Conservation (phyloP, 2,329 filamentous ascomycete species). For the Phyllosticta paracitricarpa region DNA sequence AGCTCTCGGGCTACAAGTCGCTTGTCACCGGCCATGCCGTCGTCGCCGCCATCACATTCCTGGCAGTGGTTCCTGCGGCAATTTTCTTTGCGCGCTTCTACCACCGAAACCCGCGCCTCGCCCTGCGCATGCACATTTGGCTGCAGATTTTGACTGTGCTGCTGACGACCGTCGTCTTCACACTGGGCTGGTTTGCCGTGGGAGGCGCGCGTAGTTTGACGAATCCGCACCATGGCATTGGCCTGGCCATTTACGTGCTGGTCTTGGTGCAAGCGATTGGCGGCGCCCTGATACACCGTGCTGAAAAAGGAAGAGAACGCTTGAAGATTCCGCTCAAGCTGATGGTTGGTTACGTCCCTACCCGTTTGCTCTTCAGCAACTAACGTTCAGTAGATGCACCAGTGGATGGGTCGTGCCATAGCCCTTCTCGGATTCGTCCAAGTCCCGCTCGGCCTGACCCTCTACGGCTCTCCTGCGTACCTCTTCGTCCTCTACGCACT, state of each 20-base stretch:
- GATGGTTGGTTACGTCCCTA: conserved; percentile 36
- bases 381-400: conserved; percentile 52
- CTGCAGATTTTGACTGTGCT: conserved; percentile 60
- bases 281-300: conserved; percentile 52
- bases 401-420: conserved; percentile 73
- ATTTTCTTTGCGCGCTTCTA: conserved; percentile 67
- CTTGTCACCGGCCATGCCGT: conserved; percentile 64
- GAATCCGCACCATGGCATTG: conserved; percentile 80
- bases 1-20: conserved; percentile 57
- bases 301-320: conserved; percentile 42
- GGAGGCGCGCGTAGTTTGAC: conserved; percentile 60
- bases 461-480: conserved; percentile 81
- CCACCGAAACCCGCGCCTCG: conserved; percentile 48
- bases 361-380: background rate
- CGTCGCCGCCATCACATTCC: conserved; percentile 62
- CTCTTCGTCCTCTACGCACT: conserved; percentile 81
- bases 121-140: conserved; percentile 63
- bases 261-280: conserved; percentile 62
- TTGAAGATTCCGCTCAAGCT: conserved; percentile 48
- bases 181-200: conserved; percentile 70
- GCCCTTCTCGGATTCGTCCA: conserved; percentile 77
- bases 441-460: conserved; percentile 75
- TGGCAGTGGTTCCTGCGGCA: conserved; percentile 63
- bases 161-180: conserved; percentile 60
- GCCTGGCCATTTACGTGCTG: conserved; percentile 65